Base-by-base conservation (phyloP, 495 filamentous ascomycete species). In the Parmelia sp. region DNA sequence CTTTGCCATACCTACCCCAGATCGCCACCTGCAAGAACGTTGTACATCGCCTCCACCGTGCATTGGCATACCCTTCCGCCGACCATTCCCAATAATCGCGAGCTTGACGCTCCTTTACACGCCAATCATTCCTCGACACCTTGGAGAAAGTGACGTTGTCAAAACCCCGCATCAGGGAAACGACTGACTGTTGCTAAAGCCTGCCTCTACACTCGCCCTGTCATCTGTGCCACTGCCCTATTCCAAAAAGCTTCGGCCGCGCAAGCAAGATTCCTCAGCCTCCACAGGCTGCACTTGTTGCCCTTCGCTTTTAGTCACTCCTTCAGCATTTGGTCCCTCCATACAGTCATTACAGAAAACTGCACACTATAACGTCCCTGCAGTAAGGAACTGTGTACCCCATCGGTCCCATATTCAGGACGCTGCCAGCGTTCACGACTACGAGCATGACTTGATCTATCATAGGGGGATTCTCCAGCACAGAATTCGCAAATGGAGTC, bases 401-500 rank as follows among this genome's bases (percentile, higher is more conserved):
- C 0, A 27, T 49, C 23, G n/a, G 14, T 27, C 4, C 21, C 4
- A 11, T 23, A 10, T 9, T 53, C 25, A 31, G 4, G 27, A 53
- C 15, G 14, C 12, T 19, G 49, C 7, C 49, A 33, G 12, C 12
- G 31, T 4, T 35, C 15, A n/a, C 29, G 29, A 55, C 51, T 55
- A 33, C 40, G 51, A 40, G 42, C 10, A 63, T 57, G 61, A 47
- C 29, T 63, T 63, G 61, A 63, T 11, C 14, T 31, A 4, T 55
- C 15, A 5, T 14, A 21, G 27, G 17, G 5, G 29, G 29, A 33
- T 55, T 17, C 17, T 55, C 17, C 19, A 55, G 17, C 29, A 21
- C 15, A 33, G 29, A 55, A 25, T 21, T 8, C 15, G 33, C 3
- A 57, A 17, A 68, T 70, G 68, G 65, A 70, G 39, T 64, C 68